phyloP scores from a whole-genome alignment of 805 yeast genomes.

The Cyberlindnera americana region DNA sequence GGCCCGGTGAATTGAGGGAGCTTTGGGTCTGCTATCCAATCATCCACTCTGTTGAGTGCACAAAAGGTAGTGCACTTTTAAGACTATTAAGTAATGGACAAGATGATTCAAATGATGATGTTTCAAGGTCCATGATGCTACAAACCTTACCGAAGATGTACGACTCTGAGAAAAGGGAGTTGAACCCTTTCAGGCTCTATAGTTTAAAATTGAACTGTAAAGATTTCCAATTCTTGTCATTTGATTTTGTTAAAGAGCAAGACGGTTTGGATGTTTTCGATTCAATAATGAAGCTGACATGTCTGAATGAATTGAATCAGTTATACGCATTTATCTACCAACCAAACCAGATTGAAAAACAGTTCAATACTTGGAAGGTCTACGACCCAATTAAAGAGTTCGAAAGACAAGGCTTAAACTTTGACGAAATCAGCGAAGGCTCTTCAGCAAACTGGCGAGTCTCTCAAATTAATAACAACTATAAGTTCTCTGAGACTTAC shows the following conservation, averaged over 20 bases:
- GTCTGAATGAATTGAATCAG: slow-evolving; percentile 46
- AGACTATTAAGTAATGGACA: slow-evolving; percentile 17
- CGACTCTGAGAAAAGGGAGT: slow-evolving; percentile 15
- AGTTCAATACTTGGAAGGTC: slow-evolving; percentile 66
- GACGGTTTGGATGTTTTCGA: slow-evolving; percentile 71
- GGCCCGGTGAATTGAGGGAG: slow-evolving; percentile 42
- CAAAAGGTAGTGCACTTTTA: slow-evolving; percentile 46
- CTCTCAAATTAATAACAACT: slow-evolving; percentile 59
- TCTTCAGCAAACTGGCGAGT: slow-evolving; percentile 57
- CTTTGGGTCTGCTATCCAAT: slow-evolving; percentile 93
- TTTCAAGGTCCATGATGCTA: slow-evolving; percentile 11
- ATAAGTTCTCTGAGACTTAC: slow-evolving; percentile 70
- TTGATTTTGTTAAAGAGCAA: slow-evolving; percentile 61
- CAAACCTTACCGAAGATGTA: slow-evolving; percentile 17
- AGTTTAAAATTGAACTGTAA: slow-evolving; percentile 72
- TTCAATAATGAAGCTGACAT: slow-evolving; percentile 63
- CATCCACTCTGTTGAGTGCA: slow-evolving; percentile 46
- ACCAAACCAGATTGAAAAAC: slow-evolving; percentile 67
- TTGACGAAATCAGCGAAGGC: slow-evolving; percentile 26
- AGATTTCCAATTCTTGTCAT: slow-evolving; percentile 78
- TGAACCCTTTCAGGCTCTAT: slow-evolving; percentile 35
- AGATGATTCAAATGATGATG: slow-evolving; percentile 10
- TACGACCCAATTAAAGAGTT: slow-evolving; percentile 66
- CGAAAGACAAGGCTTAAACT: slow-evolving; percentile 59
- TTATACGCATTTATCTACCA: slow-evolving; percentile 81